These are phyloP conservation scores for Naganishia friedmannii DNA, from an alignment of 768 basidiomycete species.

Conservation along the genomic window DNA sequence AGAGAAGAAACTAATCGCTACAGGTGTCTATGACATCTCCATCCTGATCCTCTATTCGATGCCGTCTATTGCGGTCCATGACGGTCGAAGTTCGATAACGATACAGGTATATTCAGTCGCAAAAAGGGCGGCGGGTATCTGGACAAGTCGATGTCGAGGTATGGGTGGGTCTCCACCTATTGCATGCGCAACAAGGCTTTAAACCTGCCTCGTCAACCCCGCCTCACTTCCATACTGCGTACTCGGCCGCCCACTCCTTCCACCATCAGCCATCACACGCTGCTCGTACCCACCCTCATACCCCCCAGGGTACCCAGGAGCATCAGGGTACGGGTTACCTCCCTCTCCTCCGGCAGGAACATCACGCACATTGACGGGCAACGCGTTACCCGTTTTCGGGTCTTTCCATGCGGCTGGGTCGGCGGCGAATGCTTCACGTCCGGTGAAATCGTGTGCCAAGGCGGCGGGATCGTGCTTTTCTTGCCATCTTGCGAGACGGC, in stretches of 20 bases:
- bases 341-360: not conserved
- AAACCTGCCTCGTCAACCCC: conserved; percentile 21
- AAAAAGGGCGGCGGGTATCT: no score
- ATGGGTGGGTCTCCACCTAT: no score
- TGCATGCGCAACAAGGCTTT: no score
- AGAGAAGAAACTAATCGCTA: no score
- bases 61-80: no score
- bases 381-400: conserved; percentile 15
- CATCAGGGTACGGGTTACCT: not conserved
- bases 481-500: conserved; percentile 49
- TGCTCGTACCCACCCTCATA: conserved; percentile 2
- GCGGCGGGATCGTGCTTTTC: conserved; percentile 41
- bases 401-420: conserved; percentile 46
- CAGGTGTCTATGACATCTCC: no score
- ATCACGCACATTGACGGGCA: conserved; percentile 19
- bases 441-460: conserved; percentile 49
- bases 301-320: conserved; percentile 5
- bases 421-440: conserved; percentile 41
- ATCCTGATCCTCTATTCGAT: no score
- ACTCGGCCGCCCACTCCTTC: conserved; percentile 19
- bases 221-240: conserved; percentile 26
- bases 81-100: no score
- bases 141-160: no score
- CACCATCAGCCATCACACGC: not conserved
- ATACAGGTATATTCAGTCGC: no score